A percentile compares a stretch with the other conserved stretches of the same genome.
Conservation (phyloP, 129 eudicot species). For the Apium graveolens region DNA sequence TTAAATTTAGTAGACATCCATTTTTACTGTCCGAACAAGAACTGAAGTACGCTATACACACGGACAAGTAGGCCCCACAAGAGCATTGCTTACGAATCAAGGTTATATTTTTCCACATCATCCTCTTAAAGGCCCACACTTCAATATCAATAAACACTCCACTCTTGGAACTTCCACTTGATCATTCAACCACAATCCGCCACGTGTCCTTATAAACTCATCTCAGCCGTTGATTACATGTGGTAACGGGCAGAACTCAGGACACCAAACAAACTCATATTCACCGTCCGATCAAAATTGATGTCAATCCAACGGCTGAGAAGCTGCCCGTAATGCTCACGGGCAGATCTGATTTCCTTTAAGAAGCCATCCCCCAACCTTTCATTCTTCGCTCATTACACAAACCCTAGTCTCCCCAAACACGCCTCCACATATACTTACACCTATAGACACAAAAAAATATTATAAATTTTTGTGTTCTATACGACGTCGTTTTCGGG, state of each 20-base stretch:
- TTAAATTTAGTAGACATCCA: too few relatives aligned
- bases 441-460: background rate
- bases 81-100: constrained; percentile 9
- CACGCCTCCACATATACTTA: constrained; percentile 1
- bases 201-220: constrained; percentile 32
- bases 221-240: constrained; percentile 46
- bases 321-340: constrained; percentile 39
- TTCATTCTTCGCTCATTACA: constrained; percentile 62
- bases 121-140: background rate
- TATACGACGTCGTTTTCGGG: constrained; percentile 3
- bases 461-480: too few relatives aligned
- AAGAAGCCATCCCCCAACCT: constrained; percentile 54
- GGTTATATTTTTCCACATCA: background rate
- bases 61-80: background rate
- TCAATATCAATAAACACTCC: constrained; percentile 20
- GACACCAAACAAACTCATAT: constrained; percentile 34
- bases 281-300: constrained; percentile 36
- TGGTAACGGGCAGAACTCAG: constrained; percentile 31
- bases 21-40: background rate
- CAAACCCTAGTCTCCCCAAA: constrained; percentile 54
- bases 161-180: constrained; percentile 5
- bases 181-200: background rate
- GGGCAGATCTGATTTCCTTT: constrained; percentile 94
- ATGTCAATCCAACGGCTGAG: constrained; percentile 19
- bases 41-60: background rate